Base-by-base conservation (phyloP, 345 rosid genomes). In the Corchorus olitorius region DNA sequence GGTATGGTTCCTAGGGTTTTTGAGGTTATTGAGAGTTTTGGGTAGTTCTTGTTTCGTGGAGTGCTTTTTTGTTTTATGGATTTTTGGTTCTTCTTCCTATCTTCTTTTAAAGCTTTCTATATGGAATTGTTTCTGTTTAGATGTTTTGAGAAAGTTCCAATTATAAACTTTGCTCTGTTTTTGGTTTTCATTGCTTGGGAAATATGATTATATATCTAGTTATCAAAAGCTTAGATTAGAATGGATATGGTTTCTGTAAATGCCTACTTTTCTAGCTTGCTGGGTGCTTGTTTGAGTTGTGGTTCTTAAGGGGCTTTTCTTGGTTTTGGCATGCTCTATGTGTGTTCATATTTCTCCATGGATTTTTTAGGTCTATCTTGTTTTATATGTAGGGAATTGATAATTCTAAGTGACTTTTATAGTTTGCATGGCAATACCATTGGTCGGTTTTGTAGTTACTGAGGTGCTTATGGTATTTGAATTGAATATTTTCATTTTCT, bases 1-100 rank as follows among this genome's bases (percentile, higher is more conserved):
- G 91, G 99, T 93, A 78, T 58, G 76, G n/a, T 62, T 71, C 62
- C 39, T 34, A 58, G 61, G 37, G 64, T 48, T 67, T 76, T 53
- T 48, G 27, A 16, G 7, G 53, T 46, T 45, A 35, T 76, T 53
- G 7, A 45, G 56, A 6, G 27, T 20, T 70, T 55, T 62, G 34
- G 59, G 22, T 43, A 48, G 7, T 63, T 45, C 53, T 13, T 27
- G 58, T 19, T 55, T 35, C 65, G 27, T 68, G n/a, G 53, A 35
- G 15, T n/a, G 71, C 43, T 45, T 66, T 35, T 43, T 35, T 59
- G 54, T 58, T 81, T 71, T 49, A 52, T 50, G 59, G 22, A 33
- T 50, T 70, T 70, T 68, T 67, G 16, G 64, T 4, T 48, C 39
- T n/a, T 52, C 8, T 50, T 70, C 50, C 4, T 70, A 9, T 34